Conservation (phyloP, 352 stramenopile species). For the Phytophthora uliginosa region DNA sequence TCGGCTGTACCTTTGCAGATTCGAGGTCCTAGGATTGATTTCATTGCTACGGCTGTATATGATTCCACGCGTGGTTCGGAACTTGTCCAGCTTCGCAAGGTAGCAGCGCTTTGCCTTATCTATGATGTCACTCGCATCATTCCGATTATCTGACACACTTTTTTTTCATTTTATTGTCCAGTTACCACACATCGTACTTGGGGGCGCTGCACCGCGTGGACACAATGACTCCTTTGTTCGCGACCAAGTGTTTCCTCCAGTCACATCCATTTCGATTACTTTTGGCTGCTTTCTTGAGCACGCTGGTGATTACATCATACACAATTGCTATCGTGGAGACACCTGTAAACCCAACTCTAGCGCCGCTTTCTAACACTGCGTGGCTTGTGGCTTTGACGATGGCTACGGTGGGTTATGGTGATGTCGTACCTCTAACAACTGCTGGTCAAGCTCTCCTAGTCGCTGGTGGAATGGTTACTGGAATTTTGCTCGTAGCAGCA, state of each 20-base stretch:
- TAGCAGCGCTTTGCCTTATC: constrained; percentile 27
- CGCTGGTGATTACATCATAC: constrained; percentile 69
- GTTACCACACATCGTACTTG: constrained; percentile 83
- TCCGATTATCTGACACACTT: not conserved
- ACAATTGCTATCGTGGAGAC: constrained; percentile 74
- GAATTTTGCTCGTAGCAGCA: constrained; percentile 77
- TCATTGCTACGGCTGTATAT: constrained; percentile 82
- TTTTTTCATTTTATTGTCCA: constrained; percentile 19
- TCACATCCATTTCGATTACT: constrained; percentile 76
- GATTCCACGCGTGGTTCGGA: constrained; percentile 78
- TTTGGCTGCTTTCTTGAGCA: constrained; percentile 44
- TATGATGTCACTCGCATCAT: not conserved
- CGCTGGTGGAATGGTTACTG: constrained; percentile 71
- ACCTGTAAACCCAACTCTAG: constrained; percentile 72
- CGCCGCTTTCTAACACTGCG: constrained; percentile 62
- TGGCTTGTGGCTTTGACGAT: constrained; percentile 85
- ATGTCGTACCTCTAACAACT: constrained; percentile 64
- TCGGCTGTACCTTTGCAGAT: constrained; percentile 34
- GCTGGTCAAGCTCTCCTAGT: constrained; percentile 69
- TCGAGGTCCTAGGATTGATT: constrained; percentile 75
- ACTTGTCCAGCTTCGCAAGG: constrained; percentile 82
- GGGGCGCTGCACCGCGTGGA: constrained; percentile 80
- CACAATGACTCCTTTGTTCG: constrained; percentile 82
- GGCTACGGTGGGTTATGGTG: constrained; percentile 82
- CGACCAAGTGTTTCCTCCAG: constrained; percentile 84